Evolutionary conservation across 257 asterid species (phyloP).

Genomic region (Solanum gandarillasii): DNA sequence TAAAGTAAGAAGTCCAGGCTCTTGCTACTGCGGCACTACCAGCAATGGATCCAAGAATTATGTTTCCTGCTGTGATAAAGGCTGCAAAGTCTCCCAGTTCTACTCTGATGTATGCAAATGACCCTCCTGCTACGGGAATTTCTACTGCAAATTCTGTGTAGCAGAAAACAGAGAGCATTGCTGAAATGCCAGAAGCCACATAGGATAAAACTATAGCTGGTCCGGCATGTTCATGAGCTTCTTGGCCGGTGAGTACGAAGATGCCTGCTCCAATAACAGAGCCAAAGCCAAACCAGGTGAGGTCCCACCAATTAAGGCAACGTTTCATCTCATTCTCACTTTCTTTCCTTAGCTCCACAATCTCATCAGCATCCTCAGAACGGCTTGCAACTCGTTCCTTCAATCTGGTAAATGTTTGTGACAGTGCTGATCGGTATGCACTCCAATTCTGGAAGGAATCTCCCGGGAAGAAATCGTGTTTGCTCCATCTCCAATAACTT

Average conservation of each 20-base stretch:
- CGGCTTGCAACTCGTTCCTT: conserved; percentile 42
- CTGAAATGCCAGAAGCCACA: conserved; percentile 50
- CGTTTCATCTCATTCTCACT: conserved; percentile 55
- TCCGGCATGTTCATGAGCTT: conserved; percentile 52
- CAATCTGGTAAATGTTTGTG: conserved; percentile 27
- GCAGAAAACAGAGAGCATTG: conserved; percentile 62
- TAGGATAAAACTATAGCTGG: conserved; percentile 47
- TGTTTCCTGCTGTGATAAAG: conserved; percentile 45
- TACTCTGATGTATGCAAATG: conserved; percentile 48
- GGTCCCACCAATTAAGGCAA: conserved; percentile 69
- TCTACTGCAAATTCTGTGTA: conserved; percentile 53
- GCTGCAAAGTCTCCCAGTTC: conserved; percentile 58
- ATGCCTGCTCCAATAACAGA: conserved; percentile 58
- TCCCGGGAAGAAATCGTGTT: conserved; percentile 48
- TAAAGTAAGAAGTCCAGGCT: conserved; percentile 57
- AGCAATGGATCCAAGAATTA: conserved; percentile 46
- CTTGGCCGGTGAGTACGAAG: conserved; percentile 56
- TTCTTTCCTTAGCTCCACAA: conserved; percentile 35
- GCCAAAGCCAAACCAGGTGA: conserved; percentile 65
- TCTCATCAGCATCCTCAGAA: conserved; percentile 33
- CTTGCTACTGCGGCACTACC: conserved; percentile 54
- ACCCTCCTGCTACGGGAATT: conserved; percentile 53
- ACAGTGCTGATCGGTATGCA: conserved; percentile 29
- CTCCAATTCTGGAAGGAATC: conserved; percentile 36
- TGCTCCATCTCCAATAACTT: conserved; percentile 62